Evolutionary conservation across 371 early-diverging fungal genomes (phyloP).

Genomic region (Blastocladiella emersonii): DNA sequence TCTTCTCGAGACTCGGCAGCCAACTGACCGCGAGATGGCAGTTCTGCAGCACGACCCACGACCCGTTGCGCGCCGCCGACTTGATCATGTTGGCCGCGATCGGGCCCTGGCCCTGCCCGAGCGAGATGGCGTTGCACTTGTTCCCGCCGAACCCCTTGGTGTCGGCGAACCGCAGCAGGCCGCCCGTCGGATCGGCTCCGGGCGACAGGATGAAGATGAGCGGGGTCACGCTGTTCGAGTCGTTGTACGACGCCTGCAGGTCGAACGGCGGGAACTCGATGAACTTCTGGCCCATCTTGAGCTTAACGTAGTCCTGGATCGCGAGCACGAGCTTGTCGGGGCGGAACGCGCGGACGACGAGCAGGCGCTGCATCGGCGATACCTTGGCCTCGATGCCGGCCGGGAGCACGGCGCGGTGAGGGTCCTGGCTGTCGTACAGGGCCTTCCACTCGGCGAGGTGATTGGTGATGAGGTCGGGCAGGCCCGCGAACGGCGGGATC

Average conservation of each 20-base stretch:
- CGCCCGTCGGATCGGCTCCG: slow-evolving; percentile 40
- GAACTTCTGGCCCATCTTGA: slow-evolving; percentile 33
- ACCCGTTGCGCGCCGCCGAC: slow-evolving; percentile 27
- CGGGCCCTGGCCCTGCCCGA: slow-evolving; percentile 46
- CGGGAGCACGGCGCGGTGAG: background rate
- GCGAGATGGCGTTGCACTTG: slow-evolving; percentile 30
- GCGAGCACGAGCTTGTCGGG: slow-evolving; percentile 33
- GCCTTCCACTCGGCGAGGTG: slow-evolving; percentile 24
- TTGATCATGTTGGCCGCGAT: slow-evolving; percentile 38
- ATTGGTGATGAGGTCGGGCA: slow-evolving; percentile 21
- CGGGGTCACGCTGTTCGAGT: slow-evolving; percentile 34
- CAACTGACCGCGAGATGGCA: slow-evolving; percentile 43
- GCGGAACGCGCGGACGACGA: slow-evolving; percentile 29
- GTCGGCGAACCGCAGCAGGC: slow-evolving; percentile 38
- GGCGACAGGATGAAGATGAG: slow-evolving; percentile 43
- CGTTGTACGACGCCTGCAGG: slow-evolving; percentile 28
- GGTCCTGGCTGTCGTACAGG: slow-evolving; percentile 16
- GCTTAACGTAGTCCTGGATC: slow-evolving; percentile 26
- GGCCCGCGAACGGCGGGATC: slow-evolving; percentile 24
- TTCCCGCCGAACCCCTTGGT: slow-evolving; percentile 26
- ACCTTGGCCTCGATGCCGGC: background rate
- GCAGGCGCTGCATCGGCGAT: slow-evolving; percentile 16
- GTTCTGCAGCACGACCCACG: slow-evolving; percentile 45
- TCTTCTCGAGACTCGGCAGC: slow-evolving; percentile 39
- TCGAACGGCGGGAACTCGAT: slow-evolving; percentile 41